These are phyloP conservation scores for Rhynchosporium agropyri DNA, from an alignment of 2,329 filamentous ascomycete genomes.

Conservation along the genomic window DNA sequence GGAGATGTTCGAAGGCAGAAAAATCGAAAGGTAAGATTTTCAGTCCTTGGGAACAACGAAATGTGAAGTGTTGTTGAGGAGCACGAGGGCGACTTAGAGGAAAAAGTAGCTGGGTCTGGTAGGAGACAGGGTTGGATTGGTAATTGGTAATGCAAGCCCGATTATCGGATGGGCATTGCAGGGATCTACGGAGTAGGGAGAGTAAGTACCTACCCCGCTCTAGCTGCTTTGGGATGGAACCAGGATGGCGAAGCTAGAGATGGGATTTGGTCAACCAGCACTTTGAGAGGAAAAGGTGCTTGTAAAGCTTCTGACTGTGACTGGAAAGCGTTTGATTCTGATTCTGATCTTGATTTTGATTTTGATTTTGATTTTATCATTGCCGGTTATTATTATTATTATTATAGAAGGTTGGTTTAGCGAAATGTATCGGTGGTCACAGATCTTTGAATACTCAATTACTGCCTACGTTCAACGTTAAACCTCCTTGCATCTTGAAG, in stretches of 20 bases:
- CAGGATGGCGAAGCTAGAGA: neutral
- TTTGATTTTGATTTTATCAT: neutral
- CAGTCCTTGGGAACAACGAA: slow-evolving; percentile 2
- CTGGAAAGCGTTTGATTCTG: neutral
- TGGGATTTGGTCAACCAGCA: neutral
- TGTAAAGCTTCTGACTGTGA: neutral
- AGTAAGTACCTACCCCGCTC: neutral
- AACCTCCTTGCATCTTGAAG: no score
- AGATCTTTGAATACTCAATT: no score
- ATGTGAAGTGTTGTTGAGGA: neutral
- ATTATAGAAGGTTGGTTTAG: neutral
- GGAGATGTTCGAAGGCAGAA: neutral
- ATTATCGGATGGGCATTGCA: slow-evolving; percentile 16
- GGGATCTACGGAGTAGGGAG: neutral
- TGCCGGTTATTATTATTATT: neutral
- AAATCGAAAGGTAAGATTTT: neutral
- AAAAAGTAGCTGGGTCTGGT: neutral
- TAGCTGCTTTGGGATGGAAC: slow-evolving; percentile 1
- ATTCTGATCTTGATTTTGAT: no score
- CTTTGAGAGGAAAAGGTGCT: neutral
- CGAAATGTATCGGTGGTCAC: no score
- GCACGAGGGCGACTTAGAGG: neutral
- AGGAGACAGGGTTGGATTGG: no score
- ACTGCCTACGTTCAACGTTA: no score
- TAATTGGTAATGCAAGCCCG: slow-evolving; percentile 16